Base-by-base conservation (phyloP, 371 early-diverging fungal genomes). In the Mucor ambiguus region DNA sequence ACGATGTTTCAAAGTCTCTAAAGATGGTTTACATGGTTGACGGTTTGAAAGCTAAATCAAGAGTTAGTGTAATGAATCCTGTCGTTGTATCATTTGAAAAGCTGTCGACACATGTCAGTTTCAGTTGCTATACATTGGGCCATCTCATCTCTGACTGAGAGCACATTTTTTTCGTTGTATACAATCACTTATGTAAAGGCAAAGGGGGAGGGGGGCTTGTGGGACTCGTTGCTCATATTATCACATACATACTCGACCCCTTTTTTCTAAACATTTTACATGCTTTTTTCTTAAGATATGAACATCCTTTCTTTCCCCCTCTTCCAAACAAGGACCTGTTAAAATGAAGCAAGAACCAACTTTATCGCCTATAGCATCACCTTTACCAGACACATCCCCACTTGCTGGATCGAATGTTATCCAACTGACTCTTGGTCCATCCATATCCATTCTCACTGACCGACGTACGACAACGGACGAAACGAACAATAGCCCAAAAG, bases 391-490 rank as follows among this genome's bases (percentile, higher is more conserved):
- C 8, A n/a, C n/a, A 44, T 49, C 49, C 2, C 4, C 33, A 64
- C 1, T 3, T 30, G 9, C 2, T 33, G 24, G 8, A 18, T n/a
- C 58, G 20, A 58, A 64, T 20, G n/a, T 58, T 20, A 58, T 64
- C 22, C 65, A 64, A 12, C 58, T 64, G 9, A 58, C 65, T 3
- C 58, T 64, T 24, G 57, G 44, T 4, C 64, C 64, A 26, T 52
- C 52, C 14, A 52, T 52, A 12, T 28, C 52, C 24, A 26, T 26
- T 1, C 16, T 28, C 1, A 52, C 26, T 12, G 28, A 24, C 28
- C 14, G 28, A 28, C 52, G 26, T 52, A 28, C 24, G 10, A 52
- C 52, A 10, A 52, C 33, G 10, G 33, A 12, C 24, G 44, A 44
- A 43, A 26, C 26, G 52, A 49, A 44, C 11, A 30, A 35, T 37